Percentiles rank a stretch among this genome's conserved stretches.
phyloP scores from a whole-genome alignment of 441 rosid species.

The Mallotus repandus region DNA sequence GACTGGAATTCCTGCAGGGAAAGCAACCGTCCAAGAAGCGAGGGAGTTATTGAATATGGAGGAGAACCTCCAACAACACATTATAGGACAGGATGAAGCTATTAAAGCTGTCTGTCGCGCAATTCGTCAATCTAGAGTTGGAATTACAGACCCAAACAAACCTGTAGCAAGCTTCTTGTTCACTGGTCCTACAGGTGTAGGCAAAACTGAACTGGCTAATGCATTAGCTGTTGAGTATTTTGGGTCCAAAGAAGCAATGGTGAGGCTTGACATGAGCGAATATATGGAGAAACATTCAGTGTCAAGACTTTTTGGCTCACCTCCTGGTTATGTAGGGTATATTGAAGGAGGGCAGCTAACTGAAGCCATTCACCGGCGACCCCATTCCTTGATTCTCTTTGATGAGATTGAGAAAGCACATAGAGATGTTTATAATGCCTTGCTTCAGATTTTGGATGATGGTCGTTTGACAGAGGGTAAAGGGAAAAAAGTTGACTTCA shows the following conservation, averaged over 20 bases:
- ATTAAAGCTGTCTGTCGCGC: not conserved
- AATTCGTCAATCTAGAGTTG: not conserved
- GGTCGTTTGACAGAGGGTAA: constrained; percentile 6
- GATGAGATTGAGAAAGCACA: constrained; percentile 17
- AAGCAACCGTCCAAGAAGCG: not conserved
- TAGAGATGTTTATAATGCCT: not conserved
- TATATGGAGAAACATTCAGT: constrained; percentile 1
- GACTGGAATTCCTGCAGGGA: constrained; percentile 13
- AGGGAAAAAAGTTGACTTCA: not conserved
- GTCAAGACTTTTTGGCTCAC: constrained; percentile 3
- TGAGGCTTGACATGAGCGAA: constrained; percentile 1
- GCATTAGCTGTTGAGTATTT: not conserved
- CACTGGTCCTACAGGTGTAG: not conserved
- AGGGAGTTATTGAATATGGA: not conserved
- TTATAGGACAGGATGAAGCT: constrained; percentile 7
- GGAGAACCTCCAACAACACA: not conserved
- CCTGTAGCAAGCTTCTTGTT: constrained; percentile 9
- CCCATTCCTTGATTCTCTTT: not conserved
- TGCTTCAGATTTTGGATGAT: constrained; percentile 13
- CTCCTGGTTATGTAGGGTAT: not conserved
- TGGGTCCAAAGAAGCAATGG: constrained; percentile 5
- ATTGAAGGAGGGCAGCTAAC: not conserved
- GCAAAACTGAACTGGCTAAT: constrained; percentile 3
- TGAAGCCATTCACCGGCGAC: not conserved
- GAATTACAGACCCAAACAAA: not conserved